phyloP scores from a whole-genome alignment of 495 filamentous ascomycete species.

The Trichoderma gamsii region DNA sequence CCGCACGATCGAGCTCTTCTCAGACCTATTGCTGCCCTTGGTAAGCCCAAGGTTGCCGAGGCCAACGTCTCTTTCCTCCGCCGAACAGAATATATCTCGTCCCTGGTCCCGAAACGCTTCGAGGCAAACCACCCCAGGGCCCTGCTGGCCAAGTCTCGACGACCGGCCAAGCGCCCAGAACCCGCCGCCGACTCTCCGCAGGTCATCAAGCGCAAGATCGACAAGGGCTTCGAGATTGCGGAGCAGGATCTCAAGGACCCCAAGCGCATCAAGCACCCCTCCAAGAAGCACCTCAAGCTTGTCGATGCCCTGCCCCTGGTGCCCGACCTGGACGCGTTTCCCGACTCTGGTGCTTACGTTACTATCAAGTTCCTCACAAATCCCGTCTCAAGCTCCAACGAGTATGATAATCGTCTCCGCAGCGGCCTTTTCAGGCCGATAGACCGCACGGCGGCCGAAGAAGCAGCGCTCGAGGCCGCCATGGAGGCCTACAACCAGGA shows the following conservation, averaged over 20 bases:
- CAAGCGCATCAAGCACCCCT: slow-evolving; percentile 71
- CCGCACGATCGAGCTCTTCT: slow-evolving; percentile 77
- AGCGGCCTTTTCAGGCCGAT: slow-evolving; percentile 69
- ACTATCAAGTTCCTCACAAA: slow-evolving; percentile 84
- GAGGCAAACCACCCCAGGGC: slow-evolving; percentile 33
- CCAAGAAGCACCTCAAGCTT: slow-evolving; percentile 68
- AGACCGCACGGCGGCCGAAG: slow-evolving; percentile 43
- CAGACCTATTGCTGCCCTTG: slow-evolving; percentile 69
- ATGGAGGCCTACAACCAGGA: slow-evolving; percentile 56
- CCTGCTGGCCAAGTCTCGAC: slow-evolving; percentile 21
- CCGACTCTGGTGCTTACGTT: slow-evolving; percentile 81
- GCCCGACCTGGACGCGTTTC: slow-evolving; percentile 81
- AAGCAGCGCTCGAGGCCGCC: slow-evolving; percentile 44
- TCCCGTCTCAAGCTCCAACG: slow-evolving; percentile 53
- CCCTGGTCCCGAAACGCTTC: slow-evolving; percentile 32
- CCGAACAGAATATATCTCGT: slow-evolving; percentile 91
- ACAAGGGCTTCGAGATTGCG: slow-evolving; percentile 82
- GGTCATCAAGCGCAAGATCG: slow-evolving; percentile 72
- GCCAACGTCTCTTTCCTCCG: slow-evolving; percentile 86
- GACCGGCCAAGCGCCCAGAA: slow-evolving; percentile 34
- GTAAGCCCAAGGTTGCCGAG: slow-evolving; percentile 61
- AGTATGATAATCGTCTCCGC: slow-evolving; percentile 76
- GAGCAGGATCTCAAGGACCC: slow-evolving; percentile 59
- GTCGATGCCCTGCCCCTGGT: slow-evolving; percentile 76
- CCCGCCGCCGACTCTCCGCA: slow-evolving; percentile 66